A percentile compares a stretch with the other conserved stretches of the same genome.
Conservation (phyloP, 306 rosid genomes). For the Lotus japonicus region DNA sequence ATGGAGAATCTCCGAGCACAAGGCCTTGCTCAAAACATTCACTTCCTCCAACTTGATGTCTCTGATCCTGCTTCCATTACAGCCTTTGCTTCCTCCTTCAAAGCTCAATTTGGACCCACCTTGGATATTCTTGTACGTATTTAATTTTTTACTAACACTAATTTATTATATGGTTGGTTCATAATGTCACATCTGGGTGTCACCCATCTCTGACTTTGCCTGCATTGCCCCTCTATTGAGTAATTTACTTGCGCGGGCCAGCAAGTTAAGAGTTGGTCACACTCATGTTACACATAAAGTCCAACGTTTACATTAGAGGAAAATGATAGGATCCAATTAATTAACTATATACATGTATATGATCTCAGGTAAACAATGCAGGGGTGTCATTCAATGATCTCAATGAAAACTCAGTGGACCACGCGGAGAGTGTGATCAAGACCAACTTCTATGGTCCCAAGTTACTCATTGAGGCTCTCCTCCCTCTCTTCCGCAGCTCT, state of each 20-base stretch:
- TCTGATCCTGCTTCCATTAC: conserved; percentile 59
- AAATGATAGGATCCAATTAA: too few species aligned
- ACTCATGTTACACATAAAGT: too few species aligned
- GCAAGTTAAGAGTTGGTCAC: too few species aligned
- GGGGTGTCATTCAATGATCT: conserved; percentile 71
- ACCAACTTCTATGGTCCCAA: conserved; percentile 77
- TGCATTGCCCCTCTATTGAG: too few species aligned
- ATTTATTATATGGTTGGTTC: too few species aligned
- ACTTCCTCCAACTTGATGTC: conserved; percentile 55
- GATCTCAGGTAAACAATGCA: conserved; percentile 72
- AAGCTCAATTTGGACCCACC: conserved; percentile 37
- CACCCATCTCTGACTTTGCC: too few species aligned
- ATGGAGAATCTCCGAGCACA: conserved; percentile 31
- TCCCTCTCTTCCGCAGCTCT: conserved; percentile 58
- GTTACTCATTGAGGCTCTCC: conserved; percentile 48
- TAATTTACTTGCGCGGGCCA: too few species aligned
- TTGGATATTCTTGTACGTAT: conserved; percentile 70
- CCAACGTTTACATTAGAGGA: neutral
- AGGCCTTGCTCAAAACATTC: conserved; percentile 30
- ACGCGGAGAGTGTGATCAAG: conserved; percentile 58
- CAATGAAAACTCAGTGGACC: conserved; percentile 53
- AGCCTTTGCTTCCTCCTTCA: conserved; percentile 49
- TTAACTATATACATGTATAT: neutral
- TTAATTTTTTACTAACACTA: too few species aligned
- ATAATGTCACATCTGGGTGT: too few species aligned